Conservation (phyloP, 2,329 filamentous ascomycete genomes). For the Aureobasidium pullulans region DNA sequence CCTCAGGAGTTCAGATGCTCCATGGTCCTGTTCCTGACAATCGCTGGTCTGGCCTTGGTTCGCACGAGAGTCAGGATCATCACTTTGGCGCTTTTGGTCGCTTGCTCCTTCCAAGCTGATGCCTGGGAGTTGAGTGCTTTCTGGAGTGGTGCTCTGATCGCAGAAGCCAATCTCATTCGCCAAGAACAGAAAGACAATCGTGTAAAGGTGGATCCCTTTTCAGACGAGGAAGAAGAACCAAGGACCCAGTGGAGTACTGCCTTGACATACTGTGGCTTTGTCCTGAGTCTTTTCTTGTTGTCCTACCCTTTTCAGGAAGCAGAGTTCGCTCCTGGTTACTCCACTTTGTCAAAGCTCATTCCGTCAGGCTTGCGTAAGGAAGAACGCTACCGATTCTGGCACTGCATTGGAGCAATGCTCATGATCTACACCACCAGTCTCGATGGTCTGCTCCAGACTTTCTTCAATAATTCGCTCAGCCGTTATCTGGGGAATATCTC, state of each 20-base stretch:
- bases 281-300: slow-evolving; percentile 48
- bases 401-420: slow-evolving; percentile 44
- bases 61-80: slow-evolving; percentile 29
- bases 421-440: slow-evolving; percentile 42
- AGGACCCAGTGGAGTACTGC: neutral
- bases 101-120: slow-evolving; percentile 41
- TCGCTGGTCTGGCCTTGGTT: slow-evolving; percentile 33
- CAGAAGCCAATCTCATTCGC: slow-evolving; percentile 46
- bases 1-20: slow-evolving; percentile 54
- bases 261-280: slow-evolving; percentile 36
- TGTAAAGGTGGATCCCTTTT: slow-evolving; percentile 2
- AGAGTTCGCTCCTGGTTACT: slow-evolving; percentile 45
- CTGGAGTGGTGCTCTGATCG: slow-evolving; percentile 47
- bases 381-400: slow-evolving; percentile 49
- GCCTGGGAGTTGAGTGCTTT: slow-evolving; percentile 53
- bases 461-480: slow-evolving; percentile 43
- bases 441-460: slow-evolving; percentile 38
- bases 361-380: slow-evolving; percentile 39
- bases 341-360: slow-evolving; percentile 41
- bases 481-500: slow-evolving; percentile 55
- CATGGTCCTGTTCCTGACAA: slow-evolving; percentile 49
- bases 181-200: neutral
- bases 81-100: slow-evolving; percentile 35
- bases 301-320: slow-evolving; percentile 38
- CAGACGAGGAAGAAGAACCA: neutral